Conservation (phyloP, 768 basidiomycete genomes). For the Boletus patriciae region DNA sequence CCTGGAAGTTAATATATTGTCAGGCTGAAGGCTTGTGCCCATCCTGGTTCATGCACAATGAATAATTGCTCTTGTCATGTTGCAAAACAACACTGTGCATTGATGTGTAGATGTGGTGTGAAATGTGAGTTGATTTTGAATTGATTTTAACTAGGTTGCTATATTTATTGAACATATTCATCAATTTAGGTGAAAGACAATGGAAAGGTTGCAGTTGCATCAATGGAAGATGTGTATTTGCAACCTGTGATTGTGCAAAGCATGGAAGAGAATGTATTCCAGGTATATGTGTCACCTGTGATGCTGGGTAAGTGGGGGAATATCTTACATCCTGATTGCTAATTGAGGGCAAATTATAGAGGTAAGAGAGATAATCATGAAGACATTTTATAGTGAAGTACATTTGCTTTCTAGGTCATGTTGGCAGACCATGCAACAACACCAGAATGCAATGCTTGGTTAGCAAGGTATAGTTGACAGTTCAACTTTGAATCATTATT, state of each 20-base stretch:
- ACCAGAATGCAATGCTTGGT: conserved; percentile 27
- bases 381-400: not conserved
- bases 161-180: not conserved
- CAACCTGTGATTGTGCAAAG: conserved; percentile 39
- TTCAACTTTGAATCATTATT: not conserved
- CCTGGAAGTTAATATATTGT: not conserved
- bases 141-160: not conserved
- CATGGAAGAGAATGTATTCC: conserved; percentile 51
- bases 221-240: conserved; percentile 30
- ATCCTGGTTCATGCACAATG: conserved; percentile 47
- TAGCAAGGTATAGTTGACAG: conserved; percentile 19
- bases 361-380: conserved; percentile 11
- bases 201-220: conserved; percentile 13
- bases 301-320: conserved; percentile 38
- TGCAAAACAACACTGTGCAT: conserved; percentile 42
- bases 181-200: conserved; percentile 14
- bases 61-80: conserved; percentile 42
- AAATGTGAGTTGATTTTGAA: conserved; percentile 39
- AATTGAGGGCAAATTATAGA: conserved; percentile 12
- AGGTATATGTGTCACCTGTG: conserved; percentile 46
- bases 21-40: conserved; percentile 43
- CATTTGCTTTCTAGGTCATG: conserved; percentile 14
- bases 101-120: conserved; percentile 47
- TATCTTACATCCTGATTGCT: not conserved
- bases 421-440: conserved; percentile 27